Percentiles rank a stretch among this genome's conserved stretches.
Evolutionary conservation across 192 early-diverging fungal species (phyloP).

Genomic region (Gigaspora rosea): DNA sequence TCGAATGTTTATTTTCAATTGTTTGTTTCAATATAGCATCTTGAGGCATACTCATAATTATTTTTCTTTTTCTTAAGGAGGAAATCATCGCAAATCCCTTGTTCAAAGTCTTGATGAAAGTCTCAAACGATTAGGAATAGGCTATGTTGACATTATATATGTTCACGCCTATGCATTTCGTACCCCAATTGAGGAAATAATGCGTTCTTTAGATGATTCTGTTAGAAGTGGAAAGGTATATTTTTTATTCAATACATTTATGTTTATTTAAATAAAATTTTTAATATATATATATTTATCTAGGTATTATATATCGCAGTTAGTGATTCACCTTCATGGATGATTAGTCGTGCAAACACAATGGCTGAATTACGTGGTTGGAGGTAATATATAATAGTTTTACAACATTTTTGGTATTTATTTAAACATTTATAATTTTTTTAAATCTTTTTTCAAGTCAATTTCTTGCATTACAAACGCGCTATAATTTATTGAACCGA

Average conservation of each 20-base stretch:
- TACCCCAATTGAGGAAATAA: slow-evolving; percentile 68
- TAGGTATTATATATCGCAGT: slow-evolving; percentile 52
- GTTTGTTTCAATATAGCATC: too few species aligned
- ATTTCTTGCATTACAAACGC: slow-evolving; percentile 41
- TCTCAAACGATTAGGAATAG: slow-evolving; percentile 53
- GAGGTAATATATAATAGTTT: not conserved
- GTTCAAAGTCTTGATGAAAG: slow-evolving; percentile 54
- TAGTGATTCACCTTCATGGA: slow-evolving; percentile 50
- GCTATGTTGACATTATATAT: slow-evolving; percentile 49
- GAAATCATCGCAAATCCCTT: slow-evolving; percentile 46
- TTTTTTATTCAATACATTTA: not conserved
- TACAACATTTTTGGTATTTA: not conserved
- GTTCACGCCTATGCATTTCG: slow-evolving; percentile 49
- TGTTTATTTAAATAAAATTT: not conserved
- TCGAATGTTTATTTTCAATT: too few species aligned
- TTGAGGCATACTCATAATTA: too few species aligned
- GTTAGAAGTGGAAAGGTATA: slow-evolving; percentile 60
- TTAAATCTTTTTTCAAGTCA: slow-evolving; percentile 1
- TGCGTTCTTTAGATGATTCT: slow-evolving; percentile 68
- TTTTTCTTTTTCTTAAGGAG: slow-evolving; percentile 27
- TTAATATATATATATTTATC: not conserved
- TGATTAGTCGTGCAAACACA: slow-evolving; percentile 48
- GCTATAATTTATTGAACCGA: slow-evolving; percentile 39
- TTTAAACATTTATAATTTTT: too few species aligned
- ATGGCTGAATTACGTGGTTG: slow-evolving; percentile 36